Evolutionary conservation across 164 flowering plant genomes (phyloP), one percentile per base, ranked within the genome.

Genomic region (Amborella trichopoda): DNA sequence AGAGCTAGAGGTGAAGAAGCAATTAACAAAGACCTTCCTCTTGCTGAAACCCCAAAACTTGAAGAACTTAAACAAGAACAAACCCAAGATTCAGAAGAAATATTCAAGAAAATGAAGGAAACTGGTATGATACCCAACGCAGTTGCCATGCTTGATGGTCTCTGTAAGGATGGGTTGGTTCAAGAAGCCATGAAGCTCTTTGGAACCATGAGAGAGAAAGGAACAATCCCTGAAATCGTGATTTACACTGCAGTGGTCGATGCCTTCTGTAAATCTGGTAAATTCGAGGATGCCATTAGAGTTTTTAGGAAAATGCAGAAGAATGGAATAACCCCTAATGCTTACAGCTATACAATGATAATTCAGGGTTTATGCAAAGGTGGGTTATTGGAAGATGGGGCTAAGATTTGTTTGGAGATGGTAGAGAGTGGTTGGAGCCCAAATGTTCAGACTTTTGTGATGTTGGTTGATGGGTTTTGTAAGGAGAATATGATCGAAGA

Each of bases 241-340:
- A 66, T 93, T n/a, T 93, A 84, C 73, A 93, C 96, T 1, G 99
- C 95, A 12, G 99, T 91, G 9, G 89, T 93, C 36, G 95, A 93
- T 22, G 99, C 88, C 2, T 88, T 82, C 58, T 84, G 86, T 72
- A 81, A 79, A 61, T 88, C 95, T 1, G 73, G 59, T 17, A 78
- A 79, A 64, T 39, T 73, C 38, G 87, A 82, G 9, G 96, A 93
- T 56, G 95, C 99, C 3, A 66, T 56, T 58, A 73, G 88, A 58
- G 68, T 88, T 40, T 93, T 93, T 56, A 66, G 75, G 68, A 93
- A 88, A 56, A 93, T 93, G 99, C 81, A 76, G 67, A 55, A 22
- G 20, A 80, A 78, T 55, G 83, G 83, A 5, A 67, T 88, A 20
- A 17, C 56, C 6, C 94, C 99, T 0, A 88, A 88, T 64, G 95